These are phyloP conservation scores for Baudoinia panamericana DNA, from an alignment of 495 filamentous ascomycete genomes.

Conservation along the genomic window DNA sequence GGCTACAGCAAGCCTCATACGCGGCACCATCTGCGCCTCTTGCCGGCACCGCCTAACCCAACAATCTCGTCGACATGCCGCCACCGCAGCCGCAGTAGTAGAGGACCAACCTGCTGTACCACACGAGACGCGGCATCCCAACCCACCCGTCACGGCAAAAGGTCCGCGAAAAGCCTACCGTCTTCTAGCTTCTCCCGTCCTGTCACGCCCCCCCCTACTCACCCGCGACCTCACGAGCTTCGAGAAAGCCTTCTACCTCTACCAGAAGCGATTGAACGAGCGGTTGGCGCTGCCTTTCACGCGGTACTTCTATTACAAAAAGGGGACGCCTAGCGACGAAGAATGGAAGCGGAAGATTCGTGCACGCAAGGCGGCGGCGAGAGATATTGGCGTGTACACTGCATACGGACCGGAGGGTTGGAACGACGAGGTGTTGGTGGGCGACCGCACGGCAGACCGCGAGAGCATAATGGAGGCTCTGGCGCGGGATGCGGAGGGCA, in stretches of 20 bases:
- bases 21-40: slow-evolving; percentile 24
- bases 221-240: slow-evolving; percentile 75
- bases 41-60: slow-evolving; percentile 22
- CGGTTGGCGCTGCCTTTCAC: slow-evolving; percentile 80
- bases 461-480: slow-evolving; percentile 51
- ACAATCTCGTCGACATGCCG: slow-evolving; percentile 18
- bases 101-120: not conserved
- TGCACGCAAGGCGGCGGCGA: slow-evolving; percentile 58
- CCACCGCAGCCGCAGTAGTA: slow-evolving; percentile 20
- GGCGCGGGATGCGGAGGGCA: slow-evolving; percentile 61
- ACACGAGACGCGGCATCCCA: not conserved
- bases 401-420: slow-evolving; percentile 64
- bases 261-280: slow-evolving; percentile 94
- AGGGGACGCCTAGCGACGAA: slow-evolving; percentile 64
- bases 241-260: slow-evolving; percentile 86
- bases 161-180: slow-evolving; percentile 36
- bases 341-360: slow-evolving; percentile 84
- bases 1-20: slow-evolving; percentile 12
- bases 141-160: slow-evolving; percentile 15
- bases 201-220: slow-evolving; percentile 76
- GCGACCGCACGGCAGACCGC: slow-evolving; percentile 45
- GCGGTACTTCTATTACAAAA: slow-evolving; percentile 91
- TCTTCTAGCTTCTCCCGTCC: slow-evolving; percentile 67
- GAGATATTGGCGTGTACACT: slow-evolving; percentile 78
- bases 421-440: slow-evolving; percentile 85